Base-by-base conservation (phyloP, 2,329 filamentous ascomycete species). In the Fusarium coffeatum region DNA sequence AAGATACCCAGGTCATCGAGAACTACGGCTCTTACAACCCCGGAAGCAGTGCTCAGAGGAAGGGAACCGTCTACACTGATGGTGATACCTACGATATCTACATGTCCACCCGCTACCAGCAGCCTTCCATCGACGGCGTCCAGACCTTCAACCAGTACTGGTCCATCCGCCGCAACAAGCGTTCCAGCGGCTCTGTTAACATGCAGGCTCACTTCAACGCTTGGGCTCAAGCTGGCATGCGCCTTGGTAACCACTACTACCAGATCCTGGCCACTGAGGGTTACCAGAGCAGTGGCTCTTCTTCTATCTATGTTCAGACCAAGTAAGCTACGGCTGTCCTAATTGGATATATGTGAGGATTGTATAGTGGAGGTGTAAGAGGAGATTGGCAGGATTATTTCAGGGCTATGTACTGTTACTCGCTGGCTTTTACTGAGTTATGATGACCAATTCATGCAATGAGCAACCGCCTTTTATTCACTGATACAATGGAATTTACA, bases 81-180 rank as follows among this genome's bases (percentile, higher is more conserved):
- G 60, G 60, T 6, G 60, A 63, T 2, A 64, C 60, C 28, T 64
- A 64, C 20, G 60, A 64, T 16, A 23, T 64, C 5, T 64, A 63
- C 23, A 8, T 20, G 20, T 43, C 58, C 2, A 64, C 60, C 20
- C 60, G 60, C 9, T 7, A 8, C 15, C 3, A 64, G 0, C 60
- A 64, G 34, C 60, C 60, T 13, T 64, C 60, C 0, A 64, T 64
- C 23, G 60, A 64, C 7, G 58, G 60, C 1, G 0, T 0, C 1
- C 60, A 64, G 18, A 64, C 60, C 10, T 64, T 64, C 48, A 63
- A 64, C 48, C 60, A 64, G 48, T 64, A 64, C 58, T 64, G 60
- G 60, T 55, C 60, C 16, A 41, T 64, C 48, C 60, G 60, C 28
- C 60, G 60, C 23, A 64, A 43, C 34, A 64, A 64, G 58, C 60